Conservation (phyloP, 805 yeast genomes). For the Scheffersomyces coipomensis region DNA sequence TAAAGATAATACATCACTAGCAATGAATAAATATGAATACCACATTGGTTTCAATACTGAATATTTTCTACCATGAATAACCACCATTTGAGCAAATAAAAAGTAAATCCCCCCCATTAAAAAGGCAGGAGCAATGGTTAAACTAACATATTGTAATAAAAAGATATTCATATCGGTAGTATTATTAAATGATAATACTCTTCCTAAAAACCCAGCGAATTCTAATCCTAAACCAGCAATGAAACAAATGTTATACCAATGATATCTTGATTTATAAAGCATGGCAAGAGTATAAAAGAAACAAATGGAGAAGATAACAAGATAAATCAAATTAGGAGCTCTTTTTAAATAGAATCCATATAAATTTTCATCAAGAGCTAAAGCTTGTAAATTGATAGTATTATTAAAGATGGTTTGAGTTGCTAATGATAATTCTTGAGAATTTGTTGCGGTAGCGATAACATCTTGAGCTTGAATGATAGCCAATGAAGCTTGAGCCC, state of each 20-base stretch:
- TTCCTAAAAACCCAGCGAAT: constrained; percentile 37
- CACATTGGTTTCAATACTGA: constrained; percentile 41
- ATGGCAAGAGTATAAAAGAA: constrained; percentile 23
- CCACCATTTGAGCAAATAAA: constrained; percentile 39
- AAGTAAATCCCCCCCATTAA: constrained; percentile 44
- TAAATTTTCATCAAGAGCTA: constrained; percentile 26
- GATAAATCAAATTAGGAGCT: constrained; percentile 32
- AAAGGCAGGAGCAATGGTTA: constrained; percentile 42
- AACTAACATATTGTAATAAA: constrained; percentile 30
- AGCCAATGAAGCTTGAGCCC: constrained; percentile 36
- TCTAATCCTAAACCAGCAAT: constrained; percentile 35
- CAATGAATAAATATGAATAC: constrained; percentile 42
- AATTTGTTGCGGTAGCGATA: constrained; percentile 38
- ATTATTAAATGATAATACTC: constrained; percentile 29
- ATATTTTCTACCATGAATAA: constrained; percentile 35
- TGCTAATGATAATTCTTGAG: constrained; percentile 22
- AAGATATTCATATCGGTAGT: constrained; percentile 17
- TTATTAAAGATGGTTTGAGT: constrained; percentile 31
- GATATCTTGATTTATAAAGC: constrained; percentile 31
- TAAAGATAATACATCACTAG: constrained; percentile 34
- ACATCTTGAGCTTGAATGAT: constrained; percentile 34
- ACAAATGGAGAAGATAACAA: constrained; percentile 23
- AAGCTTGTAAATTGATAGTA: constrained; percentile 28
- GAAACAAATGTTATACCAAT: constrained; percentile 40
- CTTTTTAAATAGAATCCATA: constrained; percentile 22